Base-by-base conservation (phyloP, 2,329 filamentous ascomycete species). In the Trichoderma koningiopsis region DNA sequence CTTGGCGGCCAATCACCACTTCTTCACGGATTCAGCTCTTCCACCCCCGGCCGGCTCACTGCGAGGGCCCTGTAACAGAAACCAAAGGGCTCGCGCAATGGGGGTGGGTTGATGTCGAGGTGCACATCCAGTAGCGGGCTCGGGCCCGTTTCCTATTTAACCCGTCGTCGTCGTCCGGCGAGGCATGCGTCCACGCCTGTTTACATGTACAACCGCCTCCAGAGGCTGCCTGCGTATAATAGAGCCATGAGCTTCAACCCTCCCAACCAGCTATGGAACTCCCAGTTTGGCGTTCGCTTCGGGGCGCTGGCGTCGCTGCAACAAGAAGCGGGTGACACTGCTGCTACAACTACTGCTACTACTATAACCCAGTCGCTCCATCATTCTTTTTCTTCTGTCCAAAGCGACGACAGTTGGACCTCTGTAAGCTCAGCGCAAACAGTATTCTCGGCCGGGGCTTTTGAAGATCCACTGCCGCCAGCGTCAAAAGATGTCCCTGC, bases 201-300 rank as follows among this genome's bases (percentile, higher is more conserved):
- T 56, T 40, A 49, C 68, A 10, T 43, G 37, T 33, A 37, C 27
- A 11, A 14, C 60, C 19, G 52, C 60, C 22, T 68, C 49, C 58
- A 59, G 53, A 55, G 31, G 55, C 16, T 29, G n/a, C 31, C 43
- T 63, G 24, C 69, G 70, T 65, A 35, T 13, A 11, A 35, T 35
- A 70, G 71, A 60, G 64, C 61, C 33, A 69, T 70, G 73, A 70
- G 67, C 43, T 59, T 43, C 33, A 60, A 68, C 22, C 62, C 35
- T 29, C 60, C 63, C 5, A 68, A 67, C 29, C 72, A 68, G 27
- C 70, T 79, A 33, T 81, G 79, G 79, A 75, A 72, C 52, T 76
- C 75, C 24, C 72, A 71, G 27, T 68, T 71, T 35, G 77, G 77
- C 29, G 76, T 80, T 62, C 75, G 77, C 6, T 80, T 80, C 71